Conservation (phyloP, 2,329 filamentous ascomycete genomes). For the Ascochyta pisi region DNA sequence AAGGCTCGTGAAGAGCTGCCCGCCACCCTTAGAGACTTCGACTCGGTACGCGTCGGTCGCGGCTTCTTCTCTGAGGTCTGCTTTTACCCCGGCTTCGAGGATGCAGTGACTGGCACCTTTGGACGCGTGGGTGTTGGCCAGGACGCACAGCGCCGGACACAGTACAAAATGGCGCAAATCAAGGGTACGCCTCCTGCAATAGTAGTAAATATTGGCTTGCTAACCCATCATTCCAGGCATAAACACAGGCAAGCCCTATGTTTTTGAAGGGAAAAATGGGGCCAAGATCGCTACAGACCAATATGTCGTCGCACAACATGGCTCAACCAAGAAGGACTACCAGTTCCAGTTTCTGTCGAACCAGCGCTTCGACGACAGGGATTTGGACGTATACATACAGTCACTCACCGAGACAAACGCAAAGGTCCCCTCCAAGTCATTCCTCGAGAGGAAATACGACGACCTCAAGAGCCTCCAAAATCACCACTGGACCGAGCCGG, state of each 20-base stretch:
- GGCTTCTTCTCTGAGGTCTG: constrained; percentile 89
- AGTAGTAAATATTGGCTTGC: not conserved
- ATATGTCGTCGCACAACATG: constrained; percentile 82
- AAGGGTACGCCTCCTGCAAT: constrained; percentile 66
- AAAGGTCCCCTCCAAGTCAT: constrained; percentile 74
- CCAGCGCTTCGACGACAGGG: constrained; percentile 79
- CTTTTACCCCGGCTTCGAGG: constrained; percentile 89
- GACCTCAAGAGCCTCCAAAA: constrained; percentile 82
- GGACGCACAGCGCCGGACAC: constrained; percentile 74
- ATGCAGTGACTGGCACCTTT: constrained; percentile 82
- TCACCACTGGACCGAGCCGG: constrained; percentile 81
- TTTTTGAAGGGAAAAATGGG: constrained; percentile 75
- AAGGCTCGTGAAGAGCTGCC: constrained; percentile 69
- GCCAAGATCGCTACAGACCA: constrained; percentile 83
- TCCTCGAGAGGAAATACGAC: constrained; percentile 73
- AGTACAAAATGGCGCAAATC: constrained; percentile 88
- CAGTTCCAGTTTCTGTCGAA: constrained; percentile 93
- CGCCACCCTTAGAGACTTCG: constrained; percentile 79
- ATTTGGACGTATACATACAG: constrained; percentile 82
- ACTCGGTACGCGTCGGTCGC: constrained; percentile 82
- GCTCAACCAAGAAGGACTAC: constrained; percentile 82
- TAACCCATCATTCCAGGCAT: constrained; percentile 66
- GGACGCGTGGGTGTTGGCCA: constrained; percentile 83
- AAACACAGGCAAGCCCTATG: constrained; percentile 79
- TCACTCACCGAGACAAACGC: constrained; percentile 73